Evolutionary conservation across 2,329 filamentous ascomycete species (phyloP), one percentile per base, ranked within the genome.

Genomic region (Sclerotinia minor): DNA sequence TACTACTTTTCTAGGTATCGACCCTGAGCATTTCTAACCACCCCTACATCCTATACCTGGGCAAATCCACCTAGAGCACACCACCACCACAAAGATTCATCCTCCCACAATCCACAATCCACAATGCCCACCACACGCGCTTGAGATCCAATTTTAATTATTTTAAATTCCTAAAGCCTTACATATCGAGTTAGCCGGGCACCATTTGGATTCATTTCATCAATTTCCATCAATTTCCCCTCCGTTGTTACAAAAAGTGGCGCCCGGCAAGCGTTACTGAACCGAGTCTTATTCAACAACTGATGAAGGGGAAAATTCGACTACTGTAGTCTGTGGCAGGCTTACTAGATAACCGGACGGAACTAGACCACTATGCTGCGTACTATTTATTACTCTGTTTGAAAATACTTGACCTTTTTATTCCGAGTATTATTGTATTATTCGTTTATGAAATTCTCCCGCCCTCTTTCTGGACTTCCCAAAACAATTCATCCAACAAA

Each of bases 51-150:
- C 32, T 57, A 44, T 35, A 47, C 35, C 68, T 63, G 44, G 26
- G 55, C 32, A 65, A 45, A 45, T 35, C 53, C 66, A 41, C 61
- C 63, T 50, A 58, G 32, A 44, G 26, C 35, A 32, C 63, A 50
- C 59, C 32, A 63, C 8, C 60, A 45, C 45, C 50, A 55, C 38
- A 19, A 58, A 44, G 21, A 58, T 59, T 47, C 63, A 59, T 63
- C n/a, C 59, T 41, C n/a, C 41, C 29, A 26, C 63, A 38, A 41
- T 65, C 52, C 63, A 65, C 63, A 65, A 44, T 58, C 63, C 63
- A 65, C 63, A 65, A 44, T 58, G 50, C 54, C 63, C 63, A 65
- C 52, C 52, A 59, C 52, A 58, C 64, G 64, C 64, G 64, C 64
- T 66, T 66, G 64, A 52, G 64, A 8, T 52, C 64, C 53, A 52